phyloP scores from a whole-genome alignment of 2,329 filamentous ascomycete species.

The Raffaelea arxii region DNA sequence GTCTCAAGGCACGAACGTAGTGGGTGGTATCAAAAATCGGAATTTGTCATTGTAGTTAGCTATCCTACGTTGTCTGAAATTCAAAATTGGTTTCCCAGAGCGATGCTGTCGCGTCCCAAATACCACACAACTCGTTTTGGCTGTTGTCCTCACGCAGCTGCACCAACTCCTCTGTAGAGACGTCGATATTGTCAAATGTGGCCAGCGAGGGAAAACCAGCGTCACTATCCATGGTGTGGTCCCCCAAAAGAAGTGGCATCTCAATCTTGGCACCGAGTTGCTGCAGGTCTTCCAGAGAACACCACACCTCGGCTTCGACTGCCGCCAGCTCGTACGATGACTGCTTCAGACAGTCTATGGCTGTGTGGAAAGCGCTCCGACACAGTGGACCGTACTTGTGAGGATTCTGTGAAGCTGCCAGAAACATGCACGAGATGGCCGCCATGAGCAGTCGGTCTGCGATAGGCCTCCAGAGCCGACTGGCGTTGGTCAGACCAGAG shows the following conservation, averaged over 20 bases:
- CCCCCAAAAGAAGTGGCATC: not conserved
- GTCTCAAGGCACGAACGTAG: not conserved
- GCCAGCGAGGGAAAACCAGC: no score
- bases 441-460: not conserved
- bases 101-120: no score
- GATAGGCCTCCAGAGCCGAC: not conserved
- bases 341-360: not conserved
- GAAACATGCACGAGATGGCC: not conserved
- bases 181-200: no score
- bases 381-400: not conserved
- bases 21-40: no score
- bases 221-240: no score
- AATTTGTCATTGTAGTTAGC: no score
- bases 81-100: no score
- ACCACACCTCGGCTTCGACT: not conserved
- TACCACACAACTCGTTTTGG: no score
- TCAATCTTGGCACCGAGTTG: not conserved
- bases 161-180: no score
- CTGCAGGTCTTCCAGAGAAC: not conserved
- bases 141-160: no score
- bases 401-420: not conserved
- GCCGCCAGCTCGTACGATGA: not conserved
- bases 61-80: no score
- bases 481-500: not conserved
- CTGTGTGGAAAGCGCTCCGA: not conserved